Evolutionary conservation across 106 monocot genomes (phyloP).

Genomic region (Dendrobium huoshanense): DNA sequence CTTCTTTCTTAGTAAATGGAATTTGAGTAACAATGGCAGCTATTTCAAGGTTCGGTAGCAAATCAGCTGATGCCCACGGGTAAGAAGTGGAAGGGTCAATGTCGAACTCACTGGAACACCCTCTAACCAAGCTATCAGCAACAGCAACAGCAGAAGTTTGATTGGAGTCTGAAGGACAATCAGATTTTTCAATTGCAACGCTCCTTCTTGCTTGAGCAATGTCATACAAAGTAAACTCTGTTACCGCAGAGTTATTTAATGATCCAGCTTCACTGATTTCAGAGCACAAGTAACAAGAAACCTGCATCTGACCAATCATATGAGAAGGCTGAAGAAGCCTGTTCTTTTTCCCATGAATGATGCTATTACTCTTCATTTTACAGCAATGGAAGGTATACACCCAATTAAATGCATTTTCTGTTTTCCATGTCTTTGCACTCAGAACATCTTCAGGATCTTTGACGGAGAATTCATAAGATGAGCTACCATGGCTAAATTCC

Average conservation of each 20-base stretch:
- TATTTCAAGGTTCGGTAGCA: slow-evolving; percentile 56
- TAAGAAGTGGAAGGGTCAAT: slow-evolving; percentile 37
- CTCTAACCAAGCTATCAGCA: slow-evolving; percentile 11
- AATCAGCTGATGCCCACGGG: slow-evolving; percentile 42
- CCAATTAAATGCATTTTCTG: slow-evolving; percentile 61
- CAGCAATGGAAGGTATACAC: slow-evolving; percentile 78
- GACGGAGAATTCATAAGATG: slow-evolving; percentile 56
- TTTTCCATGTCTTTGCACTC: slow-evolving; percentile 71
- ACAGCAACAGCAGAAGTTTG: slow-evolving; percentile 12
- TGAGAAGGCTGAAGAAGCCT: slow-evolving; percentile 21
- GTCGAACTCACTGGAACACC: slow-evolving; percentile 14
- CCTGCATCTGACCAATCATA: slow-evolving; percentile 93
- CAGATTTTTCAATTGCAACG: slow-evolving; percentile 18
- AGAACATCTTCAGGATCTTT: slow-evolving; percentile 61
- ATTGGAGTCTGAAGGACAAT: slow-evolving; percentile 16
- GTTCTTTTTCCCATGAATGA: slow-evolving; percentile 26
- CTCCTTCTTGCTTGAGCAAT: slow-evolving; percentile 61
- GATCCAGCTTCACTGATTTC: slow-evolving; percentile 38
- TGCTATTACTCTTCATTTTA: slow-evolving; percentile 31
- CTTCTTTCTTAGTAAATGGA: slow-evolving; percentile 43
- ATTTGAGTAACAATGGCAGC: slow-evolving; percentile 53
- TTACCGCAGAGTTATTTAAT: slow-evolving; percentile 44
- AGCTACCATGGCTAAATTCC: slow-evolving; percentile 37
- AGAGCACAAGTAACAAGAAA: slow-evolving; percentile 82
- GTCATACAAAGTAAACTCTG: slow-evolving; percentile 75